These are phyloP conservation scores for Moesziomyces globuligerus DNA, from an alignment of 1,284 basidiomycete genomes.

Conservation along the genomic window DNA sequence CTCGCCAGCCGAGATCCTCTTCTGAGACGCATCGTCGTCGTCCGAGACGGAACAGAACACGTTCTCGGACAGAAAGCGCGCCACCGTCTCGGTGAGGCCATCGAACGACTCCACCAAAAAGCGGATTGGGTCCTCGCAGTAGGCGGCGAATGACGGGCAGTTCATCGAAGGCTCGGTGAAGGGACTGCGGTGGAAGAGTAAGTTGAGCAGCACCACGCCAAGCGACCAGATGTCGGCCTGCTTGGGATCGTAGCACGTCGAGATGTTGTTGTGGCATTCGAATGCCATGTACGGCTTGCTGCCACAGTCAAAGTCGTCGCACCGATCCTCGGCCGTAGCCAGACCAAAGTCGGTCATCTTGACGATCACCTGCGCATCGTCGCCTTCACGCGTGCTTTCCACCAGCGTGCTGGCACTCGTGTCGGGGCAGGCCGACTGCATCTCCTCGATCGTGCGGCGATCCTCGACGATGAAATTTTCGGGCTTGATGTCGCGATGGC, in stretches of 20 bases:
- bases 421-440: conserved; percentile 72
- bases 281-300: conserved; percentile 99
- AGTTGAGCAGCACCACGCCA: conserved; percentile 97
- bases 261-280: conserved; percentile 96
- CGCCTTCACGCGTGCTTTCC: conserved; percentile 72
- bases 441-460: conserved; percentile 41
- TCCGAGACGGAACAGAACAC: conserved; percentile 84
- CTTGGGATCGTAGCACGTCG: conserved; percentile 88
- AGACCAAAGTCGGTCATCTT: conserved; percentile 98
- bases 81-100: conserved; percentile 87
- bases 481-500: conserved; percentile 98
- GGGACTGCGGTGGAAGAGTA: conserved; percentile 97
- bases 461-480: conserved; percentile 70
- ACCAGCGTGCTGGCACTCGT: conserved; percentile 67
- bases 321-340: conserved; percentile 86
- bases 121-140: conserved; percentile 79
- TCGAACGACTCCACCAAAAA: conserved; percentile 92
- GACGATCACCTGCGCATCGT: conserved; percentile 71
- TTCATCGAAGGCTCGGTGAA: conserved; percentile 91
- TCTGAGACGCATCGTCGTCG: conserved; percentile 68
- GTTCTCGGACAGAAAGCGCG: conserved; percentile 82
- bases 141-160: conserved; percentile 83
- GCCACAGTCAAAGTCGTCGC: conserved; percentile 96
- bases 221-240: conserved; percentile 98
- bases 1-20: conserved; percentile 79